Percentiles rank a stretch among this genome's conserved stretches.
Evolutionary conservation across 179 eudicot genomes (phyloP).

Genomic region (Spinacia oleracea): DNA sequence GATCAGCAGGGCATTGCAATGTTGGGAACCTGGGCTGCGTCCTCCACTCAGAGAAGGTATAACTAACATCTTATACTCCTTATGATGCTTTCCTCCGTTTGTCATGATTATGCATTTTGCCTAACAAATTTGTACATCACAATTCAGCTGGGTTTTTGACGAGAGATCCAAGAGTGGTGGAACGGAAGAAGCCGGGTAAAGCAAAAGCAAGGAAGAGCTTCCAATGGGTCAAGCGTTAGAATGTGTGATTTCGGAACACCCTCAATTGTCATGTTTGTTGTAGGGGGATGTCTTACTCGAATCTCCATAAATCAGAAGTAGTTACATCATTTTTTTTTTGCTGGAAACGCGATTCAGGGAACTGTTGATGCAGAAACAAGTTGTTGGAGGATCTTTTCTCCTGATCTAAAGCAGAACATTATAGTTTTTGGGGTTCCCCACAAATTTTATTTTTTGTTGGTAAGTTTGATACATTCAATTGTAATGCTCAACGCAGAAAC

Average conservation of each 20-base stretch:
- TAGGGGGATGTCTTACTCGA: not conserved
- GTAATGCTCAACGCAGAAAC: too few relatives aligned
- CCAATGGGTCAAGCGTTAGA: slow-evolving; percentile 84
- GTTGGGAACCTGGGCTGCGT: slow-evolving; percentile 92
- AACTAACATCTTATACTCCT: too few relatives aligned
- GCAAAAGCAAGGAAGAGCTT: slow-evolving; percentile 85
- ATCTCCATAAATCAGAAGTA: slow-evolving; percentile 2
- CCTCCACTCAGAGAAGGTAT: slow-evolving; percentile 85
- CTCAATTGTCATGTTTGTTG: slow-evolving; percentile 15
- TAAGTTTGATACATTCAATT: not conserved
- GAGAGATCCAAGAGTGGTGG: slow-evolving; percentile 83
- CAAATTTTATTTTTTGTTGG: not conserved
- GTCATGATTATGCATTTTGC: not conserved
- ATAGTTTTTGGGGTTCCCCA: not conserved
- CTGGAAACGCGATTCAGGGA: slow-evolving; percentile 7
- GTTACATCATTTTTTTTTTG: slow-evolving; percentile 1
- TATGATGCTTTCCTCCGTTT: not conserved
- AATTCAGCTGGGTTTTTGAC: slow-evolving; percentile 90
- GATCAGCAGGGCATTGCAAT: slow-evolving; percentile 86
- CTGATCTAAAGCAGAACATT: not conserved
- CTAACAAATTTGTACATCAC: not conserved
- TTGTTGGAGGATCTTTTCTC: not conserved
- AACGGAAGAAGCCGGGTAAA: slow-evolving; percentile 98
- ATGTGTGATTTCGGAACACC: not conserved
- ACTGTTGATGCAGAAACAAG: not conserved